Evolutionary conservation across 2,329 filamentous ascomycete species (phyloP), one percentile per base, ranked within the genome.

Genomic region (Verticillium longisporum): DNA sequence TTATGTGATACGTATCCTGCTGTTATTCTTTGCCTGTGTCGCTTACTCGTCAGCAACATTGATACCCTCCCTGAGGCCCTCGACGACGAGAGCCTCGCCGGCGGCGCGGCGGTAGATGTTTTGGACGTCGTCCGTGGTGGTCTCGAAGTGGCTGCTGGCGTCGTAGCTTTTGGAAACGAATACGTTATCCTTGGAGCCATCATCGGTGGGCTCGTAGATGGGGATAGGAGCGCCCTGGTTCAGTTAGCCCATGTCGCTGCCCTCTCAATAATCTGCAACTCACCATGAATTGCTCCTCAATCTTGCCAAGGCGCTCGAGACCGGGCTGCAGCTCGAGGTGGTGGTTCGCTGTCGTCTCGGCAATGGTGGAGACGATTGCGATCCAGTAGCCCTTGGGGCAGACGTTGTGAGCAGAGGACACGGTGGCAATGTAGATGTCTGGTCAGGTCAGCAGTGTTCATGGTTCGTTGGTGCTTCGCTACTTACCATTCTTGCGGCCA

Each of bases 151-250:
- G 75, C 91, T 96, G 66, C 91, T 96, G 59, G 96, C 92, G 72
- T 99, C 96, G 78, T 99, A 99, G 81, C 92, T 97, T 87, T 96
- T 97, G 71, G 92, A 97, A 74, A 99, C 92, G 81, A 92, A 99
- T 75, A 99, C 89, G 77, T 93, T 93, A 81, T 97, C 93, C 68
- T 88, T 89, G 68, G 80, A 82, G 65, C 95, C 95, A 71, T 88
- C 85, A 71, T 91, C 90, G 57, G 94, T 75, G 26, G 95, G 96
- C 78, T 96, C 92, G 76, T 97, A 98, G 64, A 99, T 84, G 59
- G 95, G 93, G 67, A 97, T 97, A 18, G 95, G 91, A 34, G 91
- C 80, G 32, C 92, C 85, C 84, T 87, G 57, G 58, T 63, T 9
- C 61, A 58, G 15, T 18, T 41, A 11, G 31, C 31, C 50, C 34